Base-by-base conservation (phyloP, 371 early-diverging fungal genomes). In the Quaeritorhiza haematococci region DNA sequence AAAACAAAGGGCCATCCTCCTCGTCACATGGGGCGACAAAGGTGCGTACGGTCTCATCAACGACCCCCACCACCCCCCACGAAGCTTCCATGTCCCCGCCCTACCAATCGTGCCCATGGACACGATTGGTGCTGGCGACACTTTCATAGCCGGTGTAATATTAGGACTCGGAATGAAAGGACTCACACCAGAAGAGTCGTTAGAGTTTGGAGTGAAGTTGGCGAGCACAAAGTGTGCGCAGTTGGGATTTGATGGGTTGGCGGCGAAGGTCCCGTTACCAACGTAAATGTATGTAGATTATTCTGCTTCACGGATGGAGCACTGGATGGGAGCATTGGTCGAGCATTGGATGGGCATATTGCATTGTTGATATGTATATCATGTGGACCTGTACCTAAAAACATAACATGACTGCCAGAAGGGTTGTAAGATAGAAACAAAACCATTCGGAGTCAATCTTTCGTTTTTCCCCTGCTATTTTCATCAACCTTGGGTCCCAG, bases 71-170 rank as follows among this genome's bases (percentile, higher is more conserved):
- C 62, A 71, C 32, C 75, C 72, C 32, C 66, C 72, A 13, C 62
- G 69, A 29, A 58, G 67, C 21, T 58, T 74, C 44, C 76, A 72
- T 28, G 60, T 70, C 0, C 59, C 73, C 3, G 79, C 83, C 1
- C 67, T 70, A 15, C 38, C 42, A 3, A 55, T 79, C 1, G 61
- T 69, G 10, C 59, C 80, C 0, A 66, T 79, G 4, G 87, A 87
- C 43, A 65, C 82, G 3, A 76, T 84, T 35, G 87, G 87, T 15
- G 85, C 85, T 4, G 87, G 87, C 19, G 87, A 87, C 56, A 84
- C 85, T 0, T 87, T 87, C 58, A 79, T 76, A 43, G 87, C 85
- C 2, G 84, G 85, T 0, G 61, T 78, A 21, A 80, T 87, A 30
- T 64, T 71, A 52, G 74, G 69, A 23, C 54, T 81, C 15, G 68